These are phyloP conservation scores for Melampsora americana DNA, from an alignment of 1,284 basidiomycete species.

Conservation along the genomic window DNA sequence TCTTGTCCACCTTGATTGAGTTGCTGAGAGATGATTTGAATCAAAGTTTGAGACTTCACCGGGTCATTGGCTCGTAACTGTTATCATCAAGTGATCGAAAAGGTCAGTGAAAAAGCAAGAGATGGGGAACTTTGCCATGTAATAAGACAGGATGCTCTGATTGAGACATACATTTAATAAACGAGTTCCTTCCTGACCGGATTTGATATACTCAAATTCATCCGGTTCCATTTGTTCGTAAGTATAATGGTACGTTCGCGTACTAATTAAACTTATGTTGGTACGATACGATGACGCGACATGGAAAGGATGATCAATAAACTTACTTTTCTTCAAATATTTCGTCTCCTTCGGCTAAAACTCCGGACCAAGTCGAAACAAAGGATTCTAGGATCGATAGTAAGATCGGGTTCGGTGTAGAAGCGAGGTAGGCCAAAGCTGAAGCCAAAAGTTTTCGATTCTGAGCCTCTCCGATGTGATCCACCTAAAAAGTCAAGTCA, in stretches of 20 bases:
- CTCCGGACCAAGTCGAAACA: slow-evolving; percentile 35
- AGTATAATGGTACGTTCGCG: slow-evolving; percentile 31
- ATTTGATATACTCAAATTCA: slow-evolving; percentile 24
- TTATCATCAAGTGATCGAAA: not conserved
- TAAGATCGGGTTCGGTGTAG: slow-evolving; percentile 22
- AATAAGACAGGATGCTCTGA: not conserved
- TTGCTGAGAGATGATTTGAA: slow-evolving; percentile 31
- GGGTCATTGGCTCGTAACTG: slow-evolving; percentile 25
- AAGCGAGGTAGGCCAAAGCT: slow-evolving; percentile 18
- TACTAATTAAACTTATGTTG: slow-evolving; percentile 1
- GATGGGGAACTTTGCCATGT: not conserved
- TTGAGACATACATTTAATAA: slow-evolving; percentile 13
- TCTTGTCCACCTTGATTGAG: slow-evolving; percentile 18
- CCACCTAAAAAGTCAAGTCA: slow-evolving; percentile 6
- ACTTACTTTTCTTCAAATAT: slow-evolving; percentile 22
- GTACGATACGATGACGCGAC: not conserved
- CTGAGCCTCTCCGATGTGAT: slow-evolving; percentile 25
- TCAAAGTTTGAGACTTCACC: slow-evolving; percentile 20
- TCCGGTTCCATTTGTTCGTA: slow-evolving; percentile 29
- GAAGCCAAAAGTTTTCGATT: slow-evolving; percentile 31
- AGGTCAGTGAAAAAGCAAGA: not conserved
- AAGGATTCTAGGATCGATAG: slow-evolving; percentile 21
- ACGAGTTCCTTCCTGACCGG: slow-evolving; percentile 19
- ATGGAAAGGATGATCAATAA: not conserved
- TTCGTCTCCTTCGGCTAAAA: slow-evolving; percentile 35